Conservation (phyloP, 1,139 yeast species). For the Yamadazyma jaroonii region DNA sequence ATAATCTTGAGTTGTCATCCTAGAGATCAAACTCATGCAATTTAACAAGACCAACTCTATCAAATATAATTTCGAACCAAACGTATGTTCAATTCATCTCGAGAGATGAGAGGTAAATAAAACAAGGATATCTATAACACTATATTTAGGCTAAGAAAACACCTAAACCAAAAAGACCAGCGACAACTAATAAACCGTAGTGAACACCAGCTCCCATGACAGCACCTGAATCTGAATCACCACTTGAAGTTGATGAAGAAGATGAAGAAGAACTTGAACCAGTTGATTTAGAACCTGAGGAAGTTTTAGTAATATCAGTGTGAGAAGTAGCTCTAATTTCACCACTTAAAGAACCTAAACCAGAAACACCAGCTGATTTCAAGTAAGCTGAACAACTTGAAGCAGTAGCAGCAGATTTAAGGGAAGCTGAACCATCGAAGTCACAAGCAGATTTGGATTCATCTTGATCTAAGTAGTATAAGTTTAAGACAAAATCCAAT, state of each 20-base stretch:
- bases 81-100: too few relatives aligned
- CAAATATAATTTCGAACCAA: too few relatives aligned
- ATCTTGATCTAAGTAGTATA: conserved; percentile 34
- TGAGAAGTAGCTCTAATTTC: conserved; percentile 22
- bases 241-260: conserved; percentile 18
- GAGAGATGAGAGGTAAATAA: background rate
- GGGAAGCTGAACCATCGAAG: conserved; percentile 40
- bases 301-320: conserved; percentile 11
- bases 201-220: conserved; percentile 14
- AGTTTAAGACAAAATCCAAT: conserved; percentile 40
- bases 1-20: too few relatives aligned
- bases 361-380: conserved; percentile 24
- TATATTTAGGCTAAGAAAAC: conserved; percentile 12
- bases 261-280: conserved; percentile 19
- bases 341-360: conserved; percentile 26
- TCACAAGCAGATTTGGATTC: conserved; percentile 34
- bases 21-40: too few relatives aligned
- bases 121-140: conserved; percentile 1
- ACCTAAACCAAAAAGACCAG: conserved; percentile 18
- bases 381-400: conserved; percentile 30
- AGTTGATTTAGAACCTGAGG: conserved; percentile 17
- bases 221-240: conserved; percentile 20
- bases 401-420: conserved; percentile 27
- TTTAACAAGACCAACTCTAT: too few relatives aligned
- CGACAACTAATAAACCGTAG: conserved; percentile 12